A percentile compares a stretch with the other conserved stretches of the same genome.
These are phyloP conservation scores for Herpetospermum pedunculosum DNA, from an alignment of 306 rosid species.

Conservation along the genomic window DNA sequence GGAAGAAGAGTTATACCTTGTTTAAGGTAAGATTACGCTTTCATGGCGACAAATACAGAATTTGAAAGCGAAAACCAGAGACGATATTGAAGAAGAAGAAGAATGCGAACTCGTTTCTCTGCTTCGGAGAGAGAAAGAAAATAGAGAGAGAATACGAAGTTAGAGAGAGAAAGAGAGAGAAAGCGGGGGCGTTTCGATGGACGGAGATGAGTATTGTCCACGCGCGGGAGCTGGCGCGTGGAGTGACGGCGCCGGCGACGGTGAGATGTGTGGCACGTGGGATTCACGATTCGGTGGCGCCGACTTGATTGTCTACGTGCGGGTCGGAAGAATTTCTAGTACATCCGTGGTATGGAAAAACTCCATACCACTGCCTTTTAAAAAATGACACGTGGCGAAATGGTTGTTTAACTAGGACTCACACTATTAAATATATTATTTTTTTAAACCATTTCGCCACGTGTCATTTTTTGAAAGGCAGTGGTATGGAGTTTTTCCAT, in stretches of 20 bases:
- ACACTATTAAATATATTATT: too few relatives aligned
- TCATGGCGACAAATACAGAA: conserved; percentile 1
- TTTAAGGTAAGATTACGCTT: background rate
- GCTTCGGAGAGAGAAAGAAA: background rate
- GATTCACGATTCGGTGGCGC: background rate
- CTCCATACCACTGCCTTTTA: too few relatives aligned
- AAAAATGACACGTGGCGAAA: too few relatives aligned
- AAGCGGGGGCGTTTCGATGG: background rate
- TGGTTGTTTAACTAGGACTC: too few relatives aligned
- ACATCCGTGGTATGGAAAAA: too few relatives aligned
- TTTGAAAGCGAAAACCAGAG: background rate
- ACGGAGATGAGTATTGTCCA: background rate
- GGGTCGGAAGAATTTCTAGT: too few relatives aligned
- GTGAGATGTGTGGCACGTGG: background rate
- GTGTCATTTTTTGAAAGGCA: too few relatives aligned
- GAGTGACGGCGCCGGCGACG: background rate
- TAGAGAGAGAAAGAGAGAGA: background rate
- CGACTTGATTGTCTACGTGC: background rate
- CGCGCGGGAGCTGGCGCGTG: background rate
- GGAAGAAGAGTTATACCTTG: background rate
- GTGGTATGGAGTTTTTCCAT: too few relatives aligned
- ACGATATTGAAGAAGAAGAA: background rate
- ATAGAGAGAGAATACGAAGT: background rate
- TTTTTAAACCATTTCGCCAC: too few relatives aligned
- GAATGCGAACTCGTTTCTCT: background rate